Evolutionary conservation across 305 asterid species (phyloP), one percentile per base, ranked within the genome.

Genomic region (Fraxinus sp.): DNA sequence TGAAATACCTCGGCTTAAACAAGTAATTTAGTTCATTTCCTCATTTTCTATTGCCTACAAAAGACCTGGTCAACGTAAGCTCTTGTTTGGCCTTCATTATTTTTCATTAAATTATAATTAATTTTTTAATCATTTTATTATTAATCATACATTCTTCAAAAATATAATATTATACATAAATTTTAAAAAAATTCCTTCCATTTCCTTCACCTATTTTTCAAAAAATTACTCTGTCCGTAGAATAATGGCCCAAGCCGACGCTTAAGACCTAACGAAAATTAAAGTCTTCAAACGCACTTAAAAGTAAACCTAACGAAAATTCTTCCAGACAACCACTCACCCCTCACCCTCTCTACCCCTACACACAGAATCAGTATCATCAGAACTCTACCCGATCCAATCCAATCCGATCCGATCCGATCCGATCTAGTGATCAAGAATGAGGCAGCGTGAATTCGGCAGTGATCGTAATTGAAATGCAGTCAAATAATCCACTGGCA

Each of bases 401-500:
- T 13, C 55, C 89, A 92, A 89, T 89, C 52, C 52, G 52, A 55
- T 89, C 91, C 81, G 94, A 41, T 16, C 64, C 88, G 94, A 89
- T 89, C 91, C 81, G 94, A 91, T 90, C 88, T 77, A 89, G 68
- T 7, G 84, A 68, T 57, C 77, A 33, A 32, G 24, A 84, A 90
- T 90, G 93, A 84, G 62, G 85, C 86, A 83, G 82, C 80, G 79
- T 72, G 86, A 83, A 10, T 84, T 82, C 88, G 81, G 80, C 76
- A 84, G 71, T 84, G 86, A 78, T 79, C 86, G 85, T 82, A 92
- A 91, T 81, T 96, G 99, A 95, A 86, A 96, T 96, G 99, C 98
- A 92, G 95, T 80, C 98, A 77, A 91, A 92, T 82, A 85, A 89
- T 73, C 88, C 82, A 81, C 89, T 86, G 82, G 85, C 97, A 64